These are phyloP conservation scores for Teratosphaeria zuluensis DNA, from an alignment of 2,329 filamentous ascomycete species.

Conservation along the genomic window DNA sequence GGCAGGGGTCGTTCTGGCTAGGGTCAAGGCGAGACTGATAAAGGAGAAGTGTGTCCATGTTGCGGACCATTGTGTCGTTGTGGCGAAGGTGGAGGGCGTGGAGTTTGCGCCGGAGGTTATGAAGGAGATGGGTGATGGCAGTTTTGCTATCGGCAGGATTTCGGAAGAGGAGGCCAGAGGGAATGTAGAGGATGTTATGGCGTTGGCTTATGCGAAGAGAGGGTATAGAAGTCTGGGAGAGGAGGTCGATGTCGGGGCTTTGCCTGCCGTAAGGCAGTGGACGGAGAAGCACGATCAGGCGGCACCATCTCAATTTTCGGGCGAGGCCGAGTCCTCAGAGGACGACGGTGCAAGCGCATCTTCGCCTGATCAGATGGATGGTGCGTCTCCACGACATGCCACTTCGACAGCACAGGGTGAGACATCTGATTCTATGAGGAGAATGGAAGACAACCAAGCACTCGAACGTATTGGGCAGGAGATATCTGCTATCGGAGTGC, in stretches of 20 bases:
- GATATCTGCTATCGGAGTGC: not conserved
- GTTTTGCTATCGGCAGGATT: not conserved
- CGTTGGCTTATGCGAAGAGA: constrained; percentile 13
- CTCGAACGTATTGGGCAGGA: not conserved
- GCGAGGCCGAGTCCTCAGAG: not conserved
- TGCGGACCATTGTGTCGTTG: constrained; percentile 39
- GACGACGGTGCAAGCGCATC: not conserved
- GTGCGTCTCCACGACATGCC: not conserved
- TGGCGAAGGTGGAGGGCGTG: constrained; percentile 30
- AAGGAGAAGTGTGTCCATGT: constrained; percentile 29
- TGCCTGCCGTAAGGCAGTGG: not conserved
- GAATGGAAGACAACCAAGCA: not conserved
- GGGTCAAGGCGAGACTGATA: constrained; percentile 27
- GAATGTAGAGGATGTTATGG: not conserved
- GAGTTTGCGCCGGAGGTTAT: not conserved
- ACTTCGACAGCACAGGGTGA: no score
- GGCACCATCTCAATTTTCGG: not conserved
- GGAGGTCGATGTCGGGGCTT: constrained; percentile 3
- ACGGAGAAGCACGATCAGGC: constrained; percentile 2
- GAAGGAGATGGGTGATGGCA: not conserved
- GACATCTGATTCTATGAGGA: no score
- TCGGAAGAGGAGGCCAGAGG: not conserved
- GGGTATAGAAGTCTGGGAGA: constrained; percentile 10
- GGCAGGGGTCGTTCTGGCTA: constrained; percentile 16
- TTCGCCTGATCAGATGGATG: not conserved